Conservation (phyloP, 306 rosid species). For the Casuarina cunninghamiana region DNA sequence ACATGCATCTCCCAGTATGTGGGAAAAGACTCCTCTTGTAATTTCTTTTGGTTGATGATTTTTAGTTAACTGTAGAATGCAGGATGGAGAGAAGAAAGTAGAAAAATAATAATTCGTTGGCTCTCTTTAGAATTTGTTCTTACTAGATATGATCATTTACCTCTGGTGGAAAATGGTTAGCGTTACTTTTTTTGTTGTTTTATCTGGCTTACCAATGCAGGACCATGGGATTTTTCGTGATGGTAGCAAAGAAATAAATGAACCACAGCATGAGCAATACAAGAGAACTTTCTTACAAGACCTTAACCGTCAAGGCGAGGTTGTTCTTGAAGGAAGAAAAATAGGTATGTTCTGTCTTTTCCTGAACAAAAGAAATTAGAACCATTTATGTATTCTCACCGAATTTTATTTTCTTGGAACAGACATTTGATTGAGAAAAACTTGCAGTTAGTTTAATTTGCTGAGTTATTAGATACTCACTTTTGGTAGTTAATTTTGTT, state of each 20-base stretch:
- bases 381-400: neutral
- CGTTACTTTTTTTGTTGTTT: conserved; percentile 20
- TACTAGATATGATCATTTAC: conserved; percentile 1
- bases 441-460: conserved; percentile 4
- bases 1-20: conserved; percentile 92
- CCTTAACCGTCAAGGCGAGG: conserved; percentile 96
- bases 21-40: conserved; percentile 37
- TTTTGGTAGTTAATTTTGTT: conserved; percentile 30
- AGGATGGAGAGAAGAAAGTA: neutral
- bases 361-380: neutral
- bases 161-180: conserved; percentile 19
- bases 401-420: neutral
- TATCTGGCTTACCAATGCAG: conserved; percentile 44
- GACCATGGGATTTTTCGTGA: conserved; percentile 98
- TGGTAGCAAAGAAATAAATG: conserved; percentile 76
- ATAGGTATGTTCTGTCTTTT: conserved; percentile 44
- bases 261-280: conserved; percentile 54
- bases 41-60: conserved; percentile 20
- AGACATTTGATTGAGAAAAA: conserved; percentile 1
- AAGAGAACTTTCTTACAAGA: conserved; percentile 86
- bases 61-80: neutral
- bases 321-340: conserved; percentile 94
- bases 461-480: neutral
- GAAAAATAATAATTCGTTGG: neutral
- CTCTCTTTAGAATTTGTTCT: neutral